phyloP scores from a whole-genome alignment of 2,329 filamentous ascomycete species.

The Alternaria rosae region DNA sequence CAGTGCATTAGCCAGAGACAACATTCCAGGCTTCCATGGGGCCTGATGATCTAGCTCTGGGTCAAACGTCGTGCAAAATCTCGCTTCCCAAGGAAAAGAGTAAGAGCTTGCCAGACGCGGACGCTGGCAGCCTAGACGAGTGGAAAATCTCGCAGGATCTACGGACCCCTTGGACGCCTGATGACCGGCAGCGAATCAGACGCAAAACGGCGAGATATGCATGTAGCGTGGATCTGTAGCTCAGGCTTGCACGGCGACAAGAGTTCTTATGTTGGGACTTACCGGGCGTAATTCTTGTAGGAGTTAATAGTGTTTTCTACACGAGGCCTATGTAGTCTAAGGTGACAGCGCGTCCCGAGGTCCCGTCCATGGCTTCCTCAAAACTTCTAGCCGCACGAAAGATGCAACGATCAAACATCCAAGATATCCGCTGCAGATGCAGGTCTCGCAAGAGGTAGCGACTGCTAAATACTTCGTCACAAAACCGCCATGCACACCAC shows the following conservation, averaged over 20 bases:
- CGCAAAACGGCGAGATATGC: accelerated
- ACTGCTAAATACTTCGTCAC: background rate
- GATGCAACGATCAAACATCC: background rate
- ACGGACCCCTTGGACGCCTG: background rate
- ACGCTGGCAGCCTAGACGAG: background rate
- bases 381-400: background rate
- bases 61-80: background rate
- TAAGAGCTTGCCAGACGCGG: background rate
- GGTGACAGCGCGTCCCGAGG: background rate
- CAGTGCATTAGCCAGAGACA: background rate
- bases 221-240: background rate
- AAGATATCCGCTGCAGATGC: background rate
- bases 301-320: background rate
- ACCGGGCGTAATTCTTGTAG: background rate
- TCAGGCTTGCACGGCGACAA: background rate
- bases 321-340: background rate
- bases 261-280: background rate
- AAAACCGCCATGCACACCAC: background rate
- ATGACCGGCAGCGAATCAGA: background rate
- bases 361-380: background rate
- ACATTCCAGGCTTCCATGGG: background rate
- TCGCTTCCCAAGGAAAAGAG: background rate
- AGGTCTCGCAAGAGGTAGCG: background rate
- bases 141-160: background rate
- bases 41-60: background rate